Evolutionary conservation across 169 alveolate genomes (phyloP), one percentile per base, ranked within the genome.

Genomic region (Plasmodium ovale): DNA sequence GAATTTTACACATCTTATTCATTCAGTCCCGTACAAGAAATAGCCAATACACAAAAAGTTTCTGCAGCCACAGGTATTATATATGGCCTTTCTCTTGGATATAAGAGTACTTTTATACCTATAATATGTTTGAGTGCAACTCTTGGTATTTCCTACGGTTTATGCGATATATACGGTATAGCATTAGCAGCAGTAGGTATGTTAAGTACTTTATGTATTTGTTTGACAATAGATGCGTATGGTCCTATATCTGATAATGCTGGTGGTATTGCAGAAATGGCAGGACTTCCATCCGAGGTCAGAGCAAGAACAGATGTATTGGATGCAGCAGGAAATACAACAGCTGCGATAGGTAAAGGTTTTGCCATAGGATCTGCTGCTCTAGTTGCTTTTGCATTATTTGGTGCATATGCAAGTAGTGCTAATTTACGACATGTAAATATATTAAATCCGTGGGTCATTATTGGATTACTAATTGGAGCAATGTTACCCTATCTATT

Each of bases 181-280:
- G 97, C 98, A 19, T 82, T 96, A 62, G 97, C 97, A 16, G 98
- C 98, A 29, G 71, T 97, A 53, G 98, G 99, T 56, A 96, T 96
- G 98, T 93, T 97, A 59, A 94, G 97, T 62, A 95, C 97, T 56
- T 89, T 96, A 47, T 71, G 96, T 72, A 89, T 95, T 77, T 97
- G 97, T 54, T 93, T 97, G 39, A 94, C 97, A 35, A 96, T 96
- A 51, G 98, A 96, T 79, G 98, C 97, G 33, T 97, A 95, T 84
- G 98, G 98, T 31, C 98, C 99, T 31, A 95, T 97, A 87, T 87
- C 97, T 37, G 98, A 96, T 92, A 97, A 97, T 88, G 99, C 99
- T 19, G 98, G 98, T n/a, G 98, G 99, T 71, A 97, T 97, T 68
- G 98, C 97, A 10, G 98, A 95, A 89, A 97, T 97, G 98, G 91